Evolutionary conservation across 192 early-diverging fungal species (phyloP), one percentile per base, ranked within the genome.

Genomic region (Powellomyces hirtus): DNA sequence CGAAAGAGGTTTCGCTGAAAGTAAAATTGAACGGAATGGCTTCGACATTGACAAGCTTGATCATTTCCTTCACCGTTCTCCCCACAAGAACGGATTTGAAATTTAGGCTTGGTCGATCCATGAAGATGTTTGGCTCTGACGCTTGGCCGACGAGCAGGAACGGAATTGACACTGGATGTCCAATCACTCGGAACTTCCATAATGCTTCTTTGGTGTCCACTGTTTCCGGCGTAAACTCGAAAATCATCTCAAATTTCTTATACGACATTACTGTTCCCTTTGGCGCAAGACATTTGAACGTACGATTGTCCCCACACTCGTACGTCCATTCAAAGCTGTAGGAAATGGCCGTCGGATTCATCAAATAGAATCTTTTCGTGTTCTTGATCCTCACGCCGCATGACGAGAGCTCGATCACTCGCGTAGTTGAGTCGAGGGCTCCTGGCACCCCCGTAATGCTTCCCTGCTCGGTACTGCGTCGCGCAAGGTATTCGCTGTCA

Each of bases 81-180:
- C 86, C 84, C 38, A 87, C 80, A 20, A 87, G 67, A 0, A 87
- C 68, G 7, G 86, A 79, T 50, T 81, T 87, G 72, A 87, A 87
- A 56, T 84, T 87, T 24, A 87, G 64, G 33, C 76, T 74, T 10
- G 78, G 58, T 13, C 68, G 64, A 40, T 87, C 81, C 63, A 87
- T 73, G 58, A 73, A 82, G 6, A 87, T 69, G 46, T 83, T 86
- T 5, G 86, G 86, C 67, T 87, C 86, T 10, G 75, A 11, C 2
- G 81, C 79, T 44, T 78, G 76, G 22, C 84, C 86, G 3, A 87
- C 81, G 30, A 87, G 62, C 36, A 87, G 56, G 34, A 87, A 84
- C 35, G 82, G 80, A 62, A 87, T 78, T 2, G 53, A 44, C 16
- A 87, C 75, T 26, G 70, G 58, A 51, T 84, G 79, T 10, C 75